Conservation (phyloP, 352 stramenopile genomes). For the Phytophthora constricta region DNA sequence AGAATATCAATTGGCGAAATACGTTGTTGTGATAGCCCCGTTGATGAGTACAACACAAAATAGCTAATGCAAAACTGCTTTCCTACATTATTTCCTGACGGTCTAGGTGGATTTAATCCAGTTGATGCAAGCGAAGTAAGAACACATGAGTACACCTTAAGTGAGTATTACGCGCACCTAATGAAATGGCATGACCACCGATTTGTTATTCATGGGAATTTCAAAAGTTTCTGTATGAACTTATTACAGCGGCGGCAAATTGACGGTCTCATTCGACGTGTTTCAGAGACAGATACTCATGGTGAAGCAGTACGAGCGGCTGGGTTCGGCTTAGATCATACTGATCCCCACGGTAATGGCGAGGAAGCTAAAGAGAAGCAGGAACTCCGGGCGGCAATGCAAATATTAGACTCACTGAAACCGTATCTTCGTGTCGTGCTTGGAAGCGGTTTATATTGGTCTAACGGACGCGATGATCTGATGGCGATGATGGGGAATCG, state of each 20-base stretch:
- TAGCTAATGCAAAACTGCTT: slow-evolving; percentile 3
- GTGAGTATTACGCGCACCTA: slow-evolving; percentile 2
- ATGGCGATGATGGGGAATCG: slow-evolving; percentile 18
- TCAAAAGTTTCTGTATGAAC: neutral
- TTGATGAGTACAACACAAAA: neutral
- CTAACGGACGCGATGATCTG: slow-evolving; percentile 7
- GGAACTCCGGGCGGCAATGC: neutral
- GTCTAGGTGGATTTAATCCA: neutral
- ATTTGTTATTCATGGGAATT: slow-evolving; percentile 3
- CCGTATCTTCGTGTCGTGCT: slow-evolving; percentile 12
- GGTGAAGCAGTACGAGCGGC: neutral
- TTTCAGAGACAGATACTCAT: neutral
- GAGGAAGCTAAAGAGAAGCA: neutral
- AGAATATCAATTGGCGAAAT: neutral
- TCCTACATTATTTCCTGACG: neutral
- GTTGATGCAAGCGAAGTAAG: neutral
- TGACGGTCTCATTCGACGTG: neutral
- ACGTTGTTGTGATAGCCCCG: neutral
- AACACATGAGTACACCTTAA: neutral
- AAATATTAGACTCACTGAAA: slow-evolving; percentile 10
- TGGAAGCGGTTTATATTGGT: slow-evolving; percentile 12
- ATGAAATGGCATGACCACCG: slow-evolving; percentile 8
- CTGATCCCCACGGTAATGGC: neutral
- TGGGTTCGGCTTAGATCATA: neutral
- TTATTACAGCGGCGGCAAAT: neutral